Conservation (phyloP, 2,329 filamentous ascomycete species). For the Plectosphaerella cucumerina region DNA sequence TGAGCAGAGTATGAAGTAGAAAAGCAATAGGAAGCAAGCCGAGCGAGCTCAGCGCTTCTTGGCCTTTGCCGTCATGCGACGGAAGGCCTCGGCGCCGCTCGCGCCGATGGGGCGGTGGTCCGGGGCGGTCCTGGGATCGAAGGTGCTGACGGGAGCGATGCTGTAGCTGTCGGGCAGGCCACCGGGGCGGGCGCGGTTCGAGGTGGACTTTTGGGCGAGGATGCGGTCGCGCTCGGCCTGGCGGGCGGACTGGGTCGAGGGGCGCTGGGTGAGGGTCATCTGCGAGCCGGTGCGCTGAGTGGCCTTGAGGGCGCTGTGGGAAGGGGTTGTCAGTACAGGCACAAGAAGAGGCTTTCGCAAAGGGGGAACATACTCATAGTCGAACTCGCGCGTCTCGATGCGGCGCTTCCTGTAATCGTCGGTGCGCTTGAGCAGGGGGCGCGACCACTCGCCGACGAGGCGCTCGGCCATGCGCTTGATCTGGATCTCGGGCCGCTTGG, state of each 20-base stretch:
- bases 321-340: neutral
- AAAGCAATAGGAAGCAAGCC: neutral
- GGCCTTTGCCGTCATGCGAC: constrained; percentile 60
- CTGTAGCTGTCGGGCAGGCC: constrained; percentile 55
- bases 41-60: constrained; percentile 41
- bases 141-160: constrained; percentile 58
- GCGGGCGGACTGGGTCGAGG: constrained; percentile 32
- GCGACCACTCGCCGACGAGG: constrained; percentile 91
- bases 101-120: constrained; percentile 59
- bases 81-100: constrained; percentile 61
- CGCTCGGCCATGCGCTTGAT: constrained; percentile 95
- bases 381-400: constrained; percentile 59
- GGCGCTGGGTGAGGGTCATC: constrained; percentile 46
- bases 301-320: constrained; percentile 26
- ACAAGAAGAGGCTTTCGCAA: neutral
- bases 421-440: constrained; percentile 87
- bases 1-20: neutral
- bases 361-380: constrained; percentile 51
- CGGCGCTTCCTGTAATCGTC: constrained; percentile 90
- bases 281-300: constrained; percentile 46
- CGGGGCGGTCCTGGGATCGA: constrained; percentile 45
- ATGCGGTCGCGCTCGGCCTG: constrained; percentile 55
- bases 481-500: constrained; percentile 77
- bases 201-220: constrained; percentile 49
- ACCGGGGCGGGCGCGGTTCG: constrained; percentile 53